Conservation (phyloP, 2,329 filamentous ascomycete genomes). For the Juglanconis sp. region DNA sequence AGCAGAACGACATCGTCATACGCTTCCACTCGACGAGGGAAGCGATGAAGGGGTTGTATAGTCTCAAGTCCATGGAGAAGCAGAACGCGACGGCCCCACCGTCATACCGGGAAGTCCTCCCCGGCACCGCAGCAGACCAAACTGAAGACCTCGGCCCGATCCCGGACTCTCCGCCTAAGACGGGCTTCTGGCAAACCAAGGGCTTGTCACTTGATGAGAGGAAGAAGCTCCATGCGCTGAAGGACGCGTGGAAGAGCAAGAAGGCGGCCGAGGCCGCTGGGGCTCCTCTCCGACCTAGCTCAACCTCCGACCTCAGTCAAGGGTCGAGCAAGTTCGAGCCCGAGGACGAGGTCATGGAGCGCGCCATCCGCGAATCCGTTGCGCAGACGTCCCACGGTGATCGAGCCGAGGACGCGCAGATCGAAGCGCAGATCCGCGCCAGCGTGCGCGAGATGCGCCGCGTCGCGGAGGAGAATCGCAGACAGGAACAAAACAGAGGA, state of each 20-base stretch:
- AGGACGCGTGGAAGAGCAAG: slow-evolving; percentile 39
- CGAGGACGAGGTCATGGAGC: slow-evolving; percentile 63
- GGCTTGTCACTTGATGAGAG: slow-evolving; percentile 48
- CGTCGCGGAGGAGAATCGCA: slow-evolving; percentile 20
- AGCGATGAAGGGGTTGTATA: slow-evolving; percentile 59
- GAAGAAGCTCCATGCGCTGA: slow-evolving; percentile 47
- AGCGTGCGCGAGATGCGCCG: slow-evolving; percentile 58
- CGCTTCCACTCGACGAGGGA: slow-evolving; percentile 62
- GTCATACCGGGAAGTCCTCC: slow-evolving; percentile 12
- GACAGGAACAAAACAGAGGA: slow-evolving; percentile 6
- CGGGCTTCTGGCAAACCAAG: slow-evolving; percentile 48
- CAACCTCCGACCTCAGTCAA: slow-evolving; percentile 20
- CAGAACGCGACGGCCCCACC: slow-evolving; percentile 31
- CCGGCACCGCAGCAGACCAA: slow-evolving; percentile 16
- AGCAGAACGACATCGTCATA: slow-evolving; percentile 61
- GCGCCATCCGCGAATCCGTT: slow-evolving; percentile 68
- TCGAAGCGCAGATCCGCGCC: slow-evolving; percentile 72
- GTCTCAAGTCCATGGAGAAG: slow-evolving; percentile 46
- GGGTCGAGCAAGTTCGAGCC: not conserved
- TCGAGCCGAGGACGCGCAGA: slow-evolving; percentile 62
- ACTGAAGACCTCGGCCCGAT: not conserved
- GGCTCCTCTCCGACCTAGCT: slow-evolving; percentile 12
- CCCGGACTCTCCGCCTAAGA: slow-evolving; percentile 28
- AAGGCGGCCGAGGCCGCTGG: slow-evolving; percentile 24
- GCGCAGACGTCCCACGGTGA: slow-evolving; percentile 68